Percentiles rank a stretch among this genome's conserved stretches.
Evolutionary conservation across 768 basidiomycete species (phyloP).

Genomic region (Mrakia hoshinonis): DNA sequence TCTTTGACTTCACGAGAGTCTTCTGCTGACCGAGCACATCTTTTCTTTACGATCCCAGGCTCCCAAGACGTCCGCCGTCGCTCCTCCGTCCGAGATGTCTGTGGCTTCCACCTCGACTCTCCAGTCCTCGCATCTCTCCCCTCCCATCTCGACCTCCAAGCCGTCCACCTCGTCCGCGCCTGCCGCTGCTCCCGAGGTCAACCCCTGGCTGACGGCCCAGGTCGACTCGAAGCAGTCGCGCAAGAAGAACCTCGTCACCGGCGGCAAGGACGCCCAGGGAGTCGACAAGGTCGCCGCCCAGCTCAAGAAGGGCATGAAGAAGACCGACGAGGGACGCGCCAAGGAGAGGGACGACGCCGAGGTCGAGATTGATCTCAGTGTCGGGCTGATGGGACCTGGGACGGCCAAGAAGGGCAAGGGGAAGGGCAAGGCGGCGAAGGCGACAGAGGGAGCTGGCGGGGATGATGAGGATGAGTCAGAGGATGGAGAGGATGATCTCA

Average conservation of each 20-base stretch:
- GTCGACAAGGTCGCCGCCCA: conserved; percentile 28
- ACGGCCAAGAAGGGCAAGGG: conserved; percentile 32
- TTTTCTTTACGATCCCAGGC: not conserved
- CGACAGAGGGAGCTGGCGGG: conserved; percentile 38
- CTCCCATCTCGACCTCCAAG: conserved; percentile 15
- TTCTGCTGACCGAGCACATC: not conserved
- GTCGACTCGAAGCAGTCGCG: conserved; percentile 48
- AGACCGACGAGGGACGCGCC: conserved; percentile 52
- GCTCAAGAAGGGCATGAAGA: conserved; percentile 39
- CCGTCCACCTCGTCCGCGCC: conserved; percentile 35
- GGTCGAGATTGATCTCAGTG: conserved; percentile 60
- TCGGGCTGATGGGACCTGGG: conserved; percentile 13
- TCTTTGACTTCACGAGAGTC: not conserved
- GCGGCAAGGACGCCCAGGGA: conserved; percentile 36
- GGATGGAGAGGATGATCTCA: conserved; percentile 53
- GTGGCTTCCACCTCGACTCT: conserved; percentile 64
- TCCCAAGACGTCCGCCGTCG: conserved; percentile 4
- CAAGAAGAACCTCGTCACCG: conserved; percentile 64
- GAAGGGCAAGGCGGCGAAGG: conserved; percentile 31
- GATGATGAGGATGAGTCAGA: conserved; percentile 51
- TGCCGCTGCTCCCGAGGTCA: conserved; percentile 41
- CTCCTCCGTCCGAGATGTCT: conserved; percentile 37
- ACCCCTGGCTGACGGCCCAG: conserved; percentile 71
- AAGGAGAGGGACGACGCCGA: conserved; percentile 62
- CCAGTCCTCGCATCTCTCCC: conserved; percentile 44